A percentile compares a stretch with the other conserved stretches of the same genome.
These are phyloP conservation scores for Jatropha podagrica DNA, from an alignment of 441 rosid genomes.

Conservation along the genomic window DNA sequence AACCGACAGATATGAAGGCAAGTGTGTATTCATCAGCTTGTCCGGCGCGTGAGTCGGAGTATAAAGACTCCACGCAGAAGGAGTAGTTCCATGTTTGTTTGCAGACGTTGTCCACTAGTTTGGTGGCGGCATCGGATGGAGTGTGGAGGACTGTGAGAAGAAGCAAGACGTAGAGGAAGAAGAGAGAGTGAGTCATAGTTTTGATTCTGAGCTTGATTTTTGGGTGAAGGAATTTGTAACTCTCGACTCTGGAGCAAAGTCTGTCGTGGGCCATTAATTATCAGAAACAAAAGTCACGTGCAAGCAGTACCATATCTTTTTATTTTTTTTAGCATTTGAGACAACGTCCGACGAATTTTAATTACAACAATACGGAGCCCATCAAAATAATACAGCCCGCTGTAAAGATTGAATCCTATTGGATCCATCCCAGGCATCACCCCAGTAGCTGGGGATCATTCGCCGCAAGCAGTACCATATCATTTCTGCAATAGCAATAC, in stretches of 20 bases:
- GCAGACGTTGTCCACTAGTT: conserved; percentile 34
- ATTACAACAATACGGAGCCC: too few relatives aligned
- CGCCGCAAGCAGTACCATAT: too few relatives aligned
- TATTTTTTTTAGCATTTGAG: too few relatives aligned
- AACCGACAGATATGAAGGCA: conserved; percentile 33
- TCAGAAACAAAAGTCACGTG: too few relatives aligned
- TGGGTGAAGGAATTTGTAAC: not conserved
- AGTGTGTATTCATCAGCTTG: conserved; percentile 32
- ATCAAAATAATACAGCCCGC: too few relatives aligned
- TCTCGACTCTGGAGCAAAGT: not conserved
- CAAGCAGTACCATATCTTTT: too few relatives aligned
- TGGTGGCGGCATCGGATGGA: not conserved
- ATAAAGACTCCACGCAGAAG: conserved; percentile 32
- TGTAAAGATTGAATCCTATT: too few relatives aligned
- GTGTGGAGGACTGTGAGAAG: not conserved
- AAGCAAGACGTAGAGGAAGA: not conserved
- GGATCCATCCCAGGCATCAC: too few relatives aligned
- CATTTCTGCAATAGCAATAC: too few relatives aligned
- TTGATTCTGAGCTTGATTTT: not conserved
- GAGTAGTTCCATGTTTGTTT: conserved; percentile 26
- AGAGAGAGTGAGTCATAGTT: not conserved
- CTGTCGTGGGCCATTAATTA: too few relatives aligned
- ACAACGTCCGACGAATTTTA: too few relatives aligned
- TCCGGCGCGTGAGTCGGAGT: conserved; percentile 26
- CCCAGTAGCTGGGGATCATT: too few relatives aligned